These are phyloP conservation scores for Tylopilus sp. DNA, from an alignment of 768 basidiomycete species.

Conservation along the genomic window DNA sequence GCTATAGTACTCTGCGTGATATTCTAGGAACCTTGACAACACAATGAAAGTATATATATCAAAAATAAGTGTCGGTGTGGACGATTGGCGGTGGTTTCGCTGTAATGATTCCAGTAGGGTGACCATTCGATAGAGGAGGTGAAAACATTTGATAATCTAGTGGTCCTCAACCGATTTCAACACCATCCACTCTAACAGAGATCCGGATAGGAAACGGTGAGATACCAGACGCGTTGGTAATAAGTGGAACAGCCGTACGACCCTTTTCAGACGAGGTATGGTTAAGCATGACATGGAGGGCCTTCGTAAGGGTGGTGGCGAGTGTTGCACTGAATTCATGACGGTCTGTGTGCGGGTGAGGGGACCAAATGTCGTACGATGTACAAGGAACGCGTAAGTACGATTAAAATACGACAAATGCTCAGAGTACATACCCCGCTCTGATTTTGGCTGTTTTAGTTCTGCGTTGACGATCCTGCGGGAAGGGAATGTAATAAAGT, in stretches of 20 bases:
- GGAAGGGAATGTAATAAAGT: too few relatives aligned
- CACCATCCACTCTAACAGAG: constrained; percentile 61
- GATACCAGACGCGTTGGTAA: constrained; percentile 71
- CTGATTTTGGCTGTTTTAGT: constrained; percentile 65
- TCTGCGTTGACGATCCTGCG: constrained; percentile 77
- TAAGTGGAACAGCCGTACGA: constrained; percentile 70
- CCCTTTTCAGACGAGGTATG: constrained; percentile 80
- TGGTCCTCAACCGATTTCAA: constrained; percentile 46
- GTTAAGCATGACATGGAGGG: constrained; percentile 66
- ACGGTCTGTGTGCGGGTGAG: constrained; percentile 33
- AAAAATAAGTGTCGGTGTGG: too few relatives aligned
- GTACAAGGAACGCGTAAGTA: neutral
- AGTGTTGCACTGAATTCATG: constrained; percentile 57
- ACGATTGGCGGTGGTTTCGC: neutral
- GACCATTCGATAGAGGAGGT: neutral
- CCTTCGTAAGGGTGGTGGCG: constrained; percentile 57
- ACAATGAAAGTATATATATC: too few relatives aligned
- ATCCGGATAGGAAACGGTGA: constrained; percentile 81
- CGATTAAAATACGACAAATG: neutral
- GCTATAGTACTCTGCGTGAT: constrained; percentile 6
- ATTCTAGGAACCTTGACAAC: too few relatives aligned
- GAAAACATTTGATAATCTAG: neutral
- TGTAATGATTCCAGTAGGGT: neutral
- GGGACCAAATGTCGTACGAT: neutral
- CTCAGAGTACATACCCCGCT: constrained; percentile 44